Evolutionary conservation across 1,284 basidiomycete species (phyloP).

Genomic region (Trametes polyzona): DNA sequence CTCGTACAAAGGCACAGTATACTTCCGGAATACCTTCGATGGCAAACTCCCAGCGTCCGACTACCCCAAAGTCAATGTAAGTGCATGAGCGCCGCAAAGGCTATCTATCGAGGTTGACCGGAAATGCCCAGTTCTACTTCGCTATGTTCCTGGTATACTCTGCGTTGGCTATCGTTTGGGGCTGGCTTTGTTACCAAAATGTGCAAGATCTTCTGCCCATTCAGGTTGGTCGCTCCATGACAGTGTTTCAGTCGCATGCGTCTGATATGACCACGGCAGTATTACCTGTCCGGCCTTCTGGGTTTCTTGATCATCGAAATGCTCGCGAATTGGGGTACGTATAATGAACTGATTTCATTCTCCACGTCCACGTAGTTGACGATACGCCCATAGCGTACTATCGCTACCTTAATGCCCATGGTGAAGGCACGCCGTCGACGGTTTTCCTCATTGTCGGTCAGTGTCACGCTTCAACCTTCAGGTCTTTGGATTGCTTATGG

Average conservation of each 20-base stretch:
- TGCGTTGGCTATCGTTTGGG: slow-evolving; percentile 76
- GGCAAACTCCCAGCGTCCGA: slow-evolving; percentile 92
- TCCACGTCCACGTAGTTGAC: too few relatives aligned
- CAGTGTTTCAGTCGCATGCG: too few relatives aligned
- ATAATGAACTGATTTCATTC: not conserved
- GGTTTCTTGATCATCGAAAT: slow-evolving; percentile 93
- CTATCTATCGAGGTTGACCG: not conserved
- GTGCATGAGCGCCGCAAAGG: slow-evolving; percentile 34
- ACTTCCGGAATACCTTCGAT: slow-evolving; percentile 89
- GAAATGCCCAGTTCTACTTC: slow-evolving; percentile 78
- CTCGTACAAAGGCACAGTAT: slow-evolving; percentile 80
- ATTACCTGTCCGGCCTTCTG: slow-evolving; percentile 93
- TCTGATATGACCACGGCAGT: slow-evolving; percentile 47
- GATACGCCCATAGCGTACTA: slow-evolving; percentile 64
- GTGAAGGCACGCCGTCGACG: slow-evolving; percentile 72
- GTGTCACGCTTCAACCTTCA: slow-evolving; percentile 28
- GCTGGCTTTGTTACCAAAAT: slow-evolving; percentile 83
- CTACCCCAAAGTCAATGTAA: slow-evolving; percentile 96
- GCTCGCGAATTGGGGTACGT: slow-evolving; percentile 82
- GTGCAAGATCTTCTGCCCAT: slow-evolving; percentile 84
- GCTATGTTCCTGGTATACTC: slow-evolving; percentile 81
- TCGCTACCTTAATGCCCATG: slow-evolving; percentile 89
- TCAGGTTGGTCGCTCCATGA: slow-evolving; percentile 55
- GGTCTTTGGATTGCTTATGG: not conserved
- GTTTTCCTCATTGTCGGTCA: slow-evolving; percentile 85